A percentile compares a stretch with the other conserved stretches of the same genome.
phyloP scores from a whole-genome alignment of 2,329 filamentous ascomycete genomes.

The Pseudogymnoascus sp. region DNA sequence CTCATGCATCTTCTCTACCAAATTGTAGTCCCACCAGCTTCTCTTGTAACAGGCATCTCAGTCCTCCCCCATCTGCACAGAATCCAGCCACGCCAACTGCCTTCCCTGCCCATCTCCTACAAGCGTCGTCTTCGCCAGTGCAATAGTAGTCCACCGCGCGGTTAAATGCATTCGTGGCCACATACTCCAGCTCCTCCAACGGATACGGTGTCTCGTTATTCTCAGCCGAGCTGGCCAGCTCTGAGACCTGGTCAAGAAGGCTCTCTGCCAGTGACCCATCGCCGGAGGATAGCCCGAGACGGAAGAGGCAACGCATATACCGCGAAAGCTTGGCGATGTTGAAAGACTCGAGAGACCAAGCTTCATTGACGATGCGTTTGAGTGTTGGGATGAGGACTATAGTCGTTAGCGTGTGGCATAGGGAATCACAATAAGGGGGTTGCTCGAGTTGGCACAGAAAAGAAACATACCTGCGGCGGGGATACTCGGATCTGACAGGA shows the following conservation, averaged over 20 bases:
- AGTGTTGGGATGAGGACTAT: constrained; percentile 37
- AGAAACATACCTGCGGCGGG: background rate
- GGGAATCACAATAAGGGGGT: constrained; percentile 14
- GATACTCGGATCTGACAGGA: constrained; percentile 35
- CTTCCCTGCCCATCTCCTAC: constrained; percentile 35
- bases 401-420: constrained; percentile 37
- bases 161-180: constrained; percentile 63
- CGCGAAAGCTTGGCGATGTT: constrained; percentile 56
- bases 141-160: constrained; percentile 60
- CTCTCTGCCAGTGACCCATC: constrained; percentile 44
- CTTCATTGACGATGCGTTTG: constrained; percentile 61
- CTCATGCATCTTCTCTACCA: constrained; percentile 12
- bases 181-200: constrained; percentile 63
- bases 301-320: constrained; percentile 73
- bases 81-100: constrained; percentile 27
- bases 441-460: constrained; percentile 7
- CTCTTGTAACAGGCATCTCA: constrained; percentile 23
- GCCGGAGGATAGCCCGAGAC: constrained; percentile 52
- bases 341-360: constrained; percentile 49
- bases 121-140: constrained; percentile 44
- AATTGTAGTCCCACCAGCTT: constrained; percentile 24
- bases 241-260: constrained; percentile 53
- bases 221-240: constrained; percentile 21
- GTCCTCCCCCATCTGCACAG: constrained; percentile 23
- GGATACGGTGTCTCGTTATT: constrained; percentile 49